These are phyloP conservation scores for Tolypocladium nubicola DNA, from an alignment of 2,329 filamentous ascomycete species.

Conservation along the genomic window DNA sequence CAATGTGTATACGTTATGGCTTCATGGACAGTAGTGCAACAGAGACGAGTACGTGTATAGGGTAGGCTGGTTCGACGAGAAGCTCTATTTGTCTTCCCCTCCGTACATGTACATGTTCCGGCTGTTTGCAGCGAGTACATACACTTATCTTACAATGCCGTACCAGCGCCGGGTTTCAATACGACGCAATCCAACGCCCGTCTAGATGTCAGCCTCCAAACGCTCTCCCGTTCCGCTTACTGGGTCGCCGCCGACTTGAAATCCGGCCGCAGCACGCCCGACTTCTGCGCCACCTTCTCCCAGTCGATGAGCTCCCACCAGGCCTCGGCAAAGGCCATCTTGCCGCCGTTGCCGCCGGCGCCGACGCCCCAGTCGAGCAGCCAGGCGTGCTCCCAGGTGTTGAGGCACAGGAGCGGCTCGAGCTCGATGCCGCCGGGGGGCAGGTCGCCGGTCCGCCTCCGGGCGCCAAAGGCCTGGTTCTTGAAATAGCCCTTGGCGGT, in stretches of 20 bases:
- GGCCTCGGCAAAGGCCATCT: constrained; percentile 60
- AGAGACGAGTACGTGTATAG: background rate
- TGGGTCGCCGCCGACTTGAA: constrained; percentile 17
- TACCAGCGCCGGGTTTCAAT: background rate
- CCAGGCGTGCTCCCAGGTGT: constrained; percentile 95
- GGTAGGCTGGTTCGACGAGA: background rate
- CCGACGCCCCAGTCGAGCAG: constrained; percentile 65
- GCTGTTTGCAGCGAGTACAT: background rate
- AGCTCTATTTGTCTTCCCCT: background rate
- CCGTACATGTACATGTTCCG: background rate
- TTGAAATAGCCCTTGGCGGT: constrained; percentile 27
- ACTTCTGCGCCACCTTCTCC: constrained; percentile 50
- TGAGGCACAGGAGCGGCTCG: constrained; percentile 76
- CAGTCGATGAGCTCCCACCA: constrained; percentile 92
- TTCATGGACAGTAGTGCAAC: background rate
- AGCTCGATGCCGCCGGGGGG: constrained; percentile 59
- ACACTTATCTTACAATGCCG: background rate
- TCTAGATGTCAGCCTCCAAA: background rate
- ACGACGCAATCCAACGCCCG: background rate
- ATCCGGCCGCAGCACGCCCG: constrained; percentile 21
- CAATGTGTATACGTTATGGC: background rate
- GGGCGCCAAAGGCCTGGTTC: constrained; percentile 20
- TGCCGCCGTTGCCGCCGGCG: constrained; percentile 52
- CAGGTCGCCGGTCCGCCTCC: constrained; percentile 21
- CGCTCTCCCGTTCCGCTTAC: background rate